Evolutionary conservation across 2,329 filamentous ascomycete genomes (phyloP).

Genomic region (Chaetomiaceae sp.): DNA sequence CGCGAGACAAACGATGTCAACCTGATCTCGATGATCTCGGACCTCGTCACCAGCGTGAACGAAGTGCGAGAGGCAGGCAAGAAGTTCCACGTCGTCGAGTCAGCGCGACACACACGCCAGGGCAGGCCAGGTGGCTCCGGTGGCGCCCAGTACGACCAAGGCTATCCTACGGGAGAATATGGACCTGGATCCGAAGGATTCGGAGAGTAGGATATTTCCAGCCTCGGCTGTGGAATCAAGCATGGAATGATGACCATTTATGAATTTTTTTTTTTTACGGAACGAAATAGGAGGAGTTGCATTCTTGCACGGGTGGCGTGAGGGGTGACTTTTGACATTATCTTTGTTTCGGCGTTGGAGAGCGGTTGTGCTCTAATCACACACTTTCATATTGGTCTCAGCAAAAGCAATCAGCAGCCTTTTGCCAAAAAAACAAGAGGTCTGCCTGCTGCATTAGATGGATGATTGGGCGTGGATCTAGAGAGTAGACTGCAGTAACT

Average conservation of each 20-base stretch:
- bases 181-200: no score
- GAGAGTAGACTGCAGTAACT: background rate
- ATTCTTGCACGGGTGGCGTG: constrained; percentile 1
- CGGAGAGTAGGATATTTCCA: no score
- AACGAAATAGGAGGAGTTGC: background rate
- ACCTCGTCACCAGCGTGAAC: constrained; percentile 67
- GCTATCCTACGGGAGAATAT: no score
- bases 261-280: background rate
- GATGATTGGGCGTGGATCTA: no score
- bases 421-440: background rate
- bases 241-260: no score
- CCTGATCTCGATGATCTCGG: constrained; percentile 70
- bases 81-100: constrained; percentile 63
- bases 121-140: constrained; percentile 21
- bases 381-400: background rate
- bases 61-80: constrained; percentile 69
- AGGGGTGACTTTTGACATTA: no score
- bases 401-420: background rate
- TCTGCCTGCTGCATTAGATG: no score
- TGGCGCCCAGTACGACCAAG: background rate
- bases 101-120: constrained; percentile 15
- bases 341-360: background rate
- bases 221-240: no score
- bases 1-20: constrained; percentile 81
- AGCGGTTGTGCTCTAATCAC: no score